A percentile compares a stretch with the other conserved stretches of the same genome.
Conservation (phyloP, 139 green algal species). For the Coccomyxa sp. region DNA sequence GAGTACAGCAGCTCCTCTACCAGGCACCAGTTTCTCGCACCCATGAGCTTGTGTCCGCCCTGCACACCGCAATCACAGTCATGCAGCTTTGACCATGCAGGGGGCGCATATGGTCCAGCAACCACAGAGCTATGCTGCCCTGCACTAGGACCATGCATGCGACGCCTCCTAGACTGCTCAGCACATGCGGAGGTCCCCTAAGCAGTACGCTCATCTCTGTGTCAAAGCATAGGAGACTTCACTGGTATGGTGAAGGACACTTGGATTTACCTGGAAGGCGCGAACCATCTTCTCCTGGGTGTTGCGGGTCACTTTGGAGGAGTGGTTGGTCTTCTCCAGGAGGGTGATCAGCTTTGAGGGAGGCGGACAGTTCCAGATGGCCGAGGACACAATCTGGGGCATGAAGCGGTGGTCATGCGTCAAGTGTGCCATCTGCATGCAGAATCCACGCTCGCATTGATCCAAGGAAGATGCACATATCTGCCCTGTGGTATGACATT, state of each 20-base stretch:
- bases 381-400: conserved; percentile 10
- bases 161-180: background rate
- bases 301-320: conserved; percentile 9
- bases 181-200: too few relatives aligned
- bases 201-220: background rate
- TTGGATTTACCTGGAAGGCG: conserved; percentile 3
- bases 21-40: conserved; percentile 40
- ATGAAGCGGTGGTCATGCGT: conserved; percentile 24
- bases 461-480: background rate
- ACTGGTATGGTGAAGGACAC: background rate
- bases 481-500: background rate
- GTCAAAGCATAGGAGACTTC: background rate
- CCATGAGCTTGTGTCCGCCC: conserved; percentile 30
- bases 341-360: conserved; percentile 27
- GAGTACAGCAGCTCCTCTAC: conserved; percentile 1
- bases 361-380: background rate
- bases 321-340: conserved; percentile 33
- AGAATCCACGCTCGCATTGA: background rate
- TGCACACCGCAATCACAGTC: background rate
- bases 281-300: conserved; percentile 12
- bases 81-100: background rate
- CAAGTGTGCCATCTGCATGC: conserved; percentile 5
- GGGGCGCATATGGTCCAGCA: background rate
- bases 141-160: background rate
- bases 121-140: background rate